Base-by-base conservation (phyloP, 2,329 filamentous ascomycete genomes). In the Pyricularia grisea region DNA sequence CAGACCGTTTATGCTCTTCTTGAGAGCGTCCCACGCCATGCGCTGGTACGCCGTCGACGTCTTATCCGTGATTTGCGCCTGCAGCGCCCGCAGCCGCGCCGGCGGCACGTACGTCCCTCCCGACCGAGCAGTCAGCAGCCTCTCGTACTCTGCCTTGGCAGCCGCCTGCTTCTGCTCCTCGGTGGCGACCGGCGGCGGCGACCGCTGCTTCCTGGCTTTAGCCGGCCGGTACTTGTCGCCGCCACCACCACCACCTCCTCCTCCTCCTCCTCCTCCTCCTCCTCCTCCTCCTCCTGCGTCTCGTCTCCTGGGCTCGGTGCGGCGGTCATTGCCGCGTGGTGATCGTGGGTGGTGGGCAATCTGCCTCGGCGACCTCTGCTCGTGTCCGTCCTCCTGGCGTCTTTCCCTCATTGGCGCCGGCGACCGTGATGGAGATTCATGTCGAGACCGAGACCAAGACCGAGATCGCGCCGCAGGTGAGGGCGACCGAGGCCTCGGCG, bases 1-100 rank as follows among this genome's bases (percentile, higher is more conserved):
- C 73, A 99, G 82, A 74, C 95, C 95, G 77, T 99, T 98, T 81
- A 99, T 97, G 66, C 92, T 95, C 84, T 99, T 99, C 83, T 99
- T 99, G 76, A 99, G 83, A 14, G 94, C 94, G 80, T 99, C 95
- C 95, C 95, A 99, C 10, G 94, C 93, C 92, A 99, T 97, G 75
- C 95, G 92, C 85, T 98, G 95, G 77, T 97, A 98, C 81, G 98
- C 95, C 80, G 97, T 96, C 79, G 90, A 96, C 68, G 87, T 90
- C 84, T 97, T 97, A 81, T 99, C 95, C 71, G 93, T 97, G 79
- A 99, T 97, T 80, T 97, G 93, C 68, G 94, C 92, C 82, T 99
- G 95, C 71, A 99, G 87, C 58, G 94, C 94, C 74, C 93, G 89
- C 76, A 99, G 84, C 74, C 93, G 87, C 68, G 94, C 94, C 0